A percentile compares a stretch with the other conserved stretches of the same genome.
Evolutionary conservation across 2,329 filamentous ascomycete species (phyloP).

Genomic region (Colletotrichum sp.): DNA sequence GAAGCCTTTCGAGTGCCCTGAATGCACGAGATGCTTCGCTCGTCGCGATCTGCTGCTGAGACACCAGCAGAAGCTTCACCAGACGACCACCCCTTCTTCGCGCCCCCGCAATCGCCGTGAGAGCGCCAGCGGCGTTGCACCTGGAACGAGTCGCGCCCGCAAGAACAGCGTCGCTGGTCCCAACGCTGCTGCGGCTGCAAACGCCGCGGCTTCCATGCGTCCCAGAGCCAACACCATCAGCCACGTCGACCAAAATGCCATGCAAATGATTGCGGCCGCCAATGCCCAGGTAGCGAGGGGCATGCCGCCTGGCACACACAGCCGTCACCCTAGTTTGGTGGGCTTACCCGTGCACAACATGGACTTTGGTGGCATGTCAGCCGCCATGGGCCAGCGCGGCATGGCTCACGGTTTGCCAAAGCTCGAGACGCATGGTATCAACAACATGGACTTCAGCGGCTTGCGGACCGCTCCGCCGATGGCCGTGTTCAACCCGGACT

Average conservation of each 20-base stretch:
- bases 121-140: conserved; percentile 75
- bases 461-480: conserved; percentile 79
- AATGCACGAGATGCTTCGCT: conserved; percentile 94
- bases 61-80: conserved; percentile 98
- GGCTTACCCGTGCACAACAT: conserved; percentile 66
- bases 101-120: conserved; percentile 88
- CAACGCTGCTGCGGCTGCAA: conserved; percentile 47
- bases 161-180: conserved; percentile 86
- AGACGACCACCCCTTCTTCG: conserved; percentile 86
- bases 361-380: conserved; percentile 76
- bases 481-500: conserved; percentile 68
- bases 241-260: conserved; percentile 79
- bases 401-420: conserved; percentile 76
- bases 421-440: conserved; percentile 77
- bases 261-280: conserved; percentile 73
- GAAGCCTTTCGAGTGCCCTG: conserved; percentile 97
- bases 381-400: conserved; percentile 69
- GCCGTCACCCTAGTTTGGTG: conserved; percentile 76
- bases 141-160: conserved; percentile 75
- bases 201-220: conserved; percentile 69
- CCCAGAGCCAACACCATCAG: conserved; percentile 96
- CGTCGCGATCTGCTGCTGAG: conserved; percentile 88
- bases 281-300: conserved; percentile 57
- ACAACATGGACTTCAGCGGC: conserved; percentile 67
- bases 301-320: conserved; percentile 50